Evolutionary conservation across 2,329 filamentous ascomycete species (phyloP).

Genomic region (Emergomyces orientalis): DNA sequence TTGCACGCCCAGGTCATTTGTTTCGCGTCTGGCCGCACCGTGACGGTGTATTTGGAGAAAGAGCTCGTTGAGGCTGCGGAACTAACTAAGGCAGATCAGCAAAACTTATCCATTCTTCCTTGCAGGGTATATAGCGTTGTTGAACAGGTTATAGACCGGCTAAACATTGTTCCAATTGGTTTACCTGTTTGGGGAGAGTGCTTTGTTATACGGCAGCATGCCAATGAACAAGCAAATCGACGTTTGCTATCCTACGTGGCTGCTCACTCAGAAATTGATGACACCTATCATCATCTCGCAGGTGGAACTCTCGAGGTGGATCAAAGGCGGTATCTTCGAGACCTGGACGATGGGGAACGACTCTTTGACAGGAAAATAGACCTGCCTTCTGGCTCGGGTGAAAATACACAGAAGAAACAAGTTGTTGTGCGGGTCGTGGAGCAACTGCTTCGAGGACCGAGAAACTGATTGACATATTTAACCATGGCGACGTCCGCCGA

Average conservation of each 20-base stretch:
- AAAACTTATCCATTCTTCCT: conserved; percentile 11
- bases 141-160: conserved; percentile 5
- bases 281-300: conserved; percentile 7
- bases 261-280: not conserved
- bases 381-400: not conserved
- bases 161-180: not conserved
- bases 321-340: conserved; percentile 8
- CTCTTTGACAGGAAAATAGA: conserved; percentile 12
- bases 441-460: conserved; percentile 13
- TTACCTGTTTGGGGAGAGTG: conserved; percentile 6
- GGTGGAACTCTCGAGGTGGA: conserved; percentile 11
- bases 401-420: conserved; percentile 1
- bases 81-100: not conserved
- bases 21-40: conserved; percentile 10
- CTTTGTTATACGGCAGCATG: conserved; percentile 7
- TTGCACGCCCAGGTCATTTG: conserved; percentile 8
- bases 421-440: conserved; percentile 12
- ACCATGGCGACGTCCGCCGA: too few species aligned
- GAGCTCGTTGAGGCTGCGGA: conserved; percentile 8
- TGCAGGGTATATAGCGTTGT: conserved; percentile 11
- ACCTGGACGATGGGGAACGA: conserved; percentile 11
- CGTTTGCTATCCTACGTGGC: conserved; percentile 8
- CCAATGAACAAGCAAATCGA: conserved; percentile 11
- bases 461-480: too few species aligned
- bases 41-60: conserved; percentile 8